phyloP scores from a whole-genome alignment of 2,329 filamentous ascomycete species.

The Ilyonectria robusta region DNA sequence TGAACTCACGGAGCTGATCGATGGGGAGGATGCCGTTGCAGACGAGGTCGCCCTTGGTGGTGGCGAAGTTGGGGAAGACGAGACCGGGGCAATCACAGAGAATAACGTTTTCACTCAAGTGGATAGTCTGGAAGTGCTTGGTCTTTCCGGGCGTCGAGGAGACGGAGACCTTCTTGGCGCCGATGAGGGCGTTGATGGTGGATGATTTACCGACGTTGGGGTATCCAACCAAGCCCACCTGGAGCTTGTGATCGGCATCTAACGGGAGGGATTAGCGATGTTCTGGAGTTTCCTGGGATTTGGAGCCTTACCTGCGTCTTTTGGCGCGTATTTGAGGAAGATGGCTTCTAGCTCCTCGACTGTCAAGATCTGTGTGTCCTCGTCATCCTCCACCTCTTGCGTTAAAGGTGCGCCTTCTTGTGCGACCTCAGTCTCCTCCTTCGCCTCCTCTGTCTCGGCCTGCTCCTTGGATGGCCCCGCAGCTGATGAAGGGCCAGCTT shows the following conservation, averaged over 20 bases:
- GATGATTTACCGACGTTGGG: slow-evolving; percentile 99
- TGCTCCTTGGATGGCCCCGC: slow-evolving; percentile 41
- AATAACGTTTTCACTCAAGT: slow-evolving; percentile 89
- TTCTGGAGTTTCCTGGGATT: not conserved
- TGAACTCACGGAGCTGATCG: slow-evolving; percentile 94
- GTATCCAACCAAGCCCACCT: slow-evolving; percentile 96
- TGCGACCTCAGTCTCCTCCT: slow-evolving; percentile 43
- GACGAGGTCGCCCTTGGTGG: slow-evolving; percentile 95
- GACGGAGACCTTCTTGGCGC: slow-evolving; percentile 98
- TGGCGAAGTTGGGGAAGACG: slow-evolving; percentile 98
- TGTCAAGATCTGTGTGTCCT: slow-evolving; percentile 85
- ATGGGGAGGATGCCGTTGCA: slow-evolving; percentile 96
- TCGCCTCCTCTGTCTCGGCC: slow-evolving; percentile 32
- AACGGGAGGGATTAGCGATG: slow-evolving; percentile 16
- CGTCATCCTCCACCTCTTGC: slow-evolving; percentile 61
- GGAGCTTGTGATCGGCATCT: slow-evolving; percentile 76
- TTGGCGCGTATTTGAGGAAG: slow-evolving; percentile 80
- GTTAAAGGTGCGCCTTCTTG: slow-evolving; percentile 41
- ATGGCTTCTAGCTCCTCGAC: slow-evolving; percentile 93
- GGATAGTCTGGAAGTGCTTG: slow-evolving; percentile 99
- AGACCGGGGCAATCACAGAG: slow-evolving; percentile 98
- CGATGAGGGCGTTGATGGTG: slow-evolving; percentile 98
- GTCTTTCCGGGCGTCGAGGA: slow-evolving; percentile 98
- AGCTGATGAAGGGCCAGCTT: slow-evolving; percentile 36
- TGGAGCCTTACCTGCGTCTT: slow-evolving; percentile 62